Base-by-base conservation (phyloP, 257 asterid species). In the Cordia subcordata region DNA sequence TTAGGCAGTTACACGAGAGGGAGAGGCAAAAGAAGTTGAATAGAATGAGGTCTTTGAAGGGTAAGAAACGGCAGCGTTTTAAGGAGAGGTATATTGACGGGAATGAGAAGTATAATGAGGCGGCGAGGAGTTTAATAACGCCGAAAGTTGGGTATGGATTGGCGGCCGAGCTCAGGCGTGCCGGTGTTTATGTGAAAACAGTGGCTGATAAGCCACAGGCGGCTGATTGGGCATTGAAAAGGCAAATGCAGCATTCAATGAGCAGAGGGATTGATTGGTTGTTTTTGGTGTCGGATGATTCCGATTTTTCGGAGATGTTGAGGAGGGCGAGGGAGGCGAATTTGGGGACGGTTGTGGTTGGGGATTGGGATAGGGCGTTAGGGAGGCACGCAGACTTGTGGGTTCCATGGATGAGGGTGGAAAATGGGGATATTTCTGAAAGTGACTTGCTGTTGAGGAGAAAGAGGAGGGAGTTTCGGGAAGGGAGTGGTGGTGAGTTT, bases 191-290 rank as follows among this genome's bases (percentile, higher is more conserved):
- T 44, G 96, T 91, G 21, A 91, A 84, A 78, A 88, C 95, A 0
- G 98, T 91, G 60, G 80, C 81, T 68, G 98, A 91, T 69, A 90
- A 87, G 80, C 96, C 96, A 1, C 98, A 91, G 64, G 93, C 98
- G 0, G 98, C 98, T 11, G 95, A 91, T 79, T 91, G 87, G 95
- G 98, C 98, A 0, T 63, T 91, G 78, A 91, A 88, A 78, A 85
- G 81, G 76, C 98, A 88, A 70, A 88, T 91, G 94, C 55, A 76
- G 81, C 98, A 91, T 61, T 91, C 98, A 0, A 76, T 91, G 93
- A 85, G 74, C 49, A 72, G 98, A 58, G 94, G 96, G 42, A 85
- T 88, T 16, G 98, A 91, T 69, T 91, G 98, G 98, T 70, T 91
- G 51, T 84, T 91, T 46, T 64, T 91, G 61, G 91, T 91, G 0